phyloP scores from a whole-genome alignment of 2,329 filamentous ascomycete genomes.

The Ceratocystis papillata region DNA sequence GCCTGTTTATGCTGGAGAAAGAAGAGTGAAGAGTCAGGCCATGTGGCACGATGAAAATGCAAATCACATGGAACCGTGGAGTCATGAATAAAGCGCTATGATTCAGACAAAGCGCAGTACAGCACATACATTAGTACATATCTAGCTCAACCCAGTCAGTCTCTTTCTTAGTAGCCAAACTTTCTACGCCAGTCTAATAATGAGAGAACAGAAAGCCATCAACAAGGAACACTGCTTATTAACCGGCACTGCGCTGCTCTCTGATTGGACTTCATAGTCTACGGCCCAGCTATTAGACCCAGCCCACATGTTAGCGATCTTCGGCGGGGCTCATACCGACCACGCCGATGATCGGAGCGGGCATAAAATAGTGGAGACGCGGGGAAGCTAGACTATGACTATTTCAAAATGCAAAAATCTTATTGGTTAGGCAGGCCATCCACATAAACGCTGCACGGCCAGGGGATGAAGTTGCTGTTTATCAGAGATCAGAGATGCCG shows the following conservation, averaged over 20 bases:
- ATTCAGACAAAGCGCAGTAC: too few relatives aligned
- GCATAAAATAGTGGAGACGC: slow-evolving; percentile 16
- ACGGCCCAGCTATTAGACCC: too few relatives aligned
- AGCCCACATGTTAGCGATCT: slow-evolving; percentile 8
- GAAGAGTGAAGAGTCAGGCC: too few relatives aligned
- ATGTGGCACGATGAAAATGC: too few relatives aligned
- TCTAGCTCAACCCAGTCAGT: too few relatives aligned
- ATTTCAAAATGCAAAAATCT: slow-evolving; percentile 19
- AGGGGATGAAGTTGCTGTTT: not conserved
- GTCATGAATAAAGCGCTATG: too few relatives aligned
- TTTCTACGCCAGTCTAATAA: too few relatives aligned
- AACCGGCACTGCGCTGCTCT: not conserved
- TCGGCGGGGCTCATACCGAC: slow-evolving; percentile 11
- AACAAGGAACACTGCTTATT: not conserved
- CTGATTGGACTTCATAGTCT: not conserved
- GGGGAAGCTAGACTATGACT: slow-evolving; percentile 16
- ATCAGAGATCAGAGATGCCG: too few relatives aligned
- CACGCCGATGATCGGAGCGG: slow-evolving; percentile 21
- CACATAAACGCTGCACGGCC: not conserved
- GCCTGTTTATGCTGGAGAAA: too few relatives aligned
- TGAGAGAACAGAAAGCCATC: not conserved
- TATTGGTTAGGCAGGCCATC: not conserved
- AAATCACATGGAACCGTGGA: too few relatives aligned
- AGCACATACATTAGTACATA: too few relatives aligned
- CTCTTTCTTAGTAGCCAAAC: too few relatives aligned